phyloP scores from a whole-genome alignment of 495 filamentous ascomycete genomes.

The Penicillium pancosmium region DNA sequence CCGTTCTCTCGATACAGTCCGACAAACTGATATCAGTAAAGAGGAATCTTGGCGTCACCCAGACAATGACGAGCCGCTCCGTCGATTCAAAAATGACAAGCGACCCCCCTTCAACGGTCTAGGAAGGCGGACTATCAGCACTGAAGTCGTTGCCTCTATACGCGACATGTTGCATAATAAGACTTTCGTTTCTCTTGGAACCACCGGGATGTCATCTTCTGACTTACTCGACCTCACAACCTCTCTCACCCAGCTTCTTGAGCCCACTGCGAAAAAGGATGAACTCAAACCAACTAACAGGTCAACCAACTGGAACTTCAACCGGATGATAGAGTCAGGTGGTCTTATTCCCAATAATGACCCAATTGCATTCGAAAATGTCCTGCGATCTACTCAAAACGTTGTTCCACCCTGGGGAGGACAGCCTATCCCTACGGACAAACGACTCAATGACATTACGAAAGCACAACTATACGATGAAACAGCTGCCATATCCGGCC shows the following conservation, averaged over 20 bases:
- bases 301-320: constrained; percentile 49
- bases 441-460: constrained; percentile 26
- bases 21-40: constrained; percentile 36
- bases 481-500: constrained; percentile 36
- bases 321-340: constrained; percentile 55
- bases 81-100: constrained; percentile 19
- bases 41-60: constrained; percentile 41
- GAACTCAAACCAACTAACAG: constrained; percentile 32
- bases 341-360: constrained; percentile 40
- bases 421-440: constrained; percentile 19
- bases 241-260: constrained; percentile 32
- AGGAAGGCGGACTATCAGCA: constrained; percentile 55
- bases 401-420: constrained; percentile 43
- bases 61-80: constrained; percentile 17
- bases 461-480: constrained; percentile 42
- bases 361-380: constrained; percentile 40
- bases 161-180: constrained; percentile 53
- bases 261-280: constrained; percentile 12
- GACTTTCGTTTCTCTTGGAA: constrained; percentile 36
- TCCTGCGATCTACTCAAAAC: constrained; percentile 36
- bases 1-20: constrained; percentile 27
- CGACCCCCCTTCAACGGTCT: constrained; percentile 45
- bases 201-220: constrained; percentile 23
- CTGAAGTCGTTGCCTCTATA: constrained; percentile 58
- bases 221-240: constrained; percentile 27